Evolutionary conservation across 2,329 filamentous ascomycete species (phyloP).

Genomic region (Paraphaeosphaeria minitans): DNA sequence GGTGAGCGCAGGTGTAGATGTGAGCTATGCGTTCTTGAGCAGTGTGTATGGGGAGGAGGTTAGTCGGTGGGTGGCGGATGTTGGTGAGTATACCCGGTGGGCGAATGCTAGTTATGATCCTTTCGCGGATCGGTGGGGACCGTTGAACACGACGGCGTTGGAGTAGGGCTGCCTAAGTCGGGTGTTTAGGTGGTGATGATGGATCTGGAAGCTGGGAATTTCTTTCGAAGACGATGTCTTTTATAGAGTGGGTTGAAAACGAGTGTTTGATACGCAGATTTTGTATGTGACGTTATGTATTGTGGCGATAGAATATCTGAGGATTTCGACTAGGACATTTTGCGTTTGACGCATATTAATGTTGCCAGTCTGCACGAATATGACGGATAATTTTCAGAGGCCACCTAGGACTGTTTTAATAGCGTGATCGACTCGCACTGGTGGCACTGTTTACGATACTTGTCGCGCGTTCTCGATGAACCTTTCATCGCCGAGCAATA

Average conservation of each 20-base stretch:
- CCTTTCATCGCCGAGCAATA: too few relatives aligned
- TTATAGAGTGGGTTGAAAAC: background rate
- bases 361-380: too few relatives aligned
- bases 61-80: conserved; percentile 52
- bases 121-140: conserved; percentile 49
- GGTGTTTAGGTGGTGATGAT: background rate
- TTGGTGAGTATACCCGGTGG: conserved; percentile 63
- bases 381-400: too few relatives aligned
- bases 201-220: background rate
- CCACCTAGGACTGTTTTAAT: too few relatives aligned
- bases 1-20: conserved; percentile 64
- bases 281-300: background rate
- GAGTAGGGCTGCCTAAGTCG: background rate
- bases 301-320: background rate
- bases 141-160: background rate
- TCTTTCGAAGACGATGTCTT: background rate
- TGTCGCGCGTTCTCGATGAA: too few relatives aligned
- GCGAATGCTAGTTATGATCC: conserved; percentile 57
- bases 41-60: conserved; percentile 56
- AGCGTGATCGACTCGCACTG: too few relatives aligned
- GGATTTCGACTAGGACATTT: too few relatives aligned
- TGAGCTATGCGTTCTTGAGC: conserved; percentile 59
- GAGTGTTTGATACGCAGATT: background rate
- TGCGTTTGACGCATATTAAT: too few relatives aligned
- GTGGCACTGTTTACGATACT: too few relatives aligned